phyloP scores from a whole-genome alignment of 805 yeast genomes.

The Lachancea fermentati region DNA sequence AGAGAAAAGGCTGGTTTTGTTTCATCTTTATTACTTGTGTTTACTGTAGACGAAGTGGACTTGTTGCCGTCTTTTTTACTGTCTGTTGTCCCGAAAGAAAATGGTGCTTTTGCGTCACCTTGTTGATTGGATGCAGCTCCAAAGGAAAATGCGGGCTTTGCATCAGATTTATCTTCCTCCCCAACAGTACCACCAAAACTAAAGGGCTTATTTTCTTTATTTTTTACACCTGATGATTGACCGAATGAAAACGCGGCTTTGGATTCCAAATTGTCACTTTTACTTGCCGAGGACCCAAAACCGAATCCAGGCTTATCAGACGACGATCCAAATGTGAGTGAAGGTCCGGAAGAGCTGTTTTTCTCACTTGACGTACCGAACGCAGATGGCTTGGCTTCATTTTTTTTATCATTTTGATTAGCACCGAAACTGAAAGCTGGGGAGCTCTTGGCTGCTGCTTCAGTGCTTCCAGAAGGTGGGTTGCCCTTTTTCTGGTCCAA shows the following conservation, averaged over 20 bases:
- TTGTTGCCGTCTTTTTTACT: slow-evolving; percentile 8
- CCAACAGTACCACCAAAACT: slow-evolving; percentile 14
- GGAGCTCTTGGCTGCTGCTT: background rate
- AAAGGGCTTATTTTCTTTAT: slow-evolving; percentile 13
- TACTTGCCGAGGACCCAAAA: slow-evolving; percentile 6
- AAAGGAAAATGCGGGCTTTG: slow-evolving; percentile 18
- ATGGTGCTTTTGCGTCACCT: slow-evolving; percentile 17
- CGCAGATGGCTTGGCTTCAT: slow-evolving; percentile 6
- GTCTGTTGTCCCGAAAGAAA: slow-evolving; percentile 16
- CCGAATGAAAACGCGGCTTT: slow-evolving; percentile 18
- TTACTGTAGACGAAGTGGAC: slow-evolving; percentile 18
- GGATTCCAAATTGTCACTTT: background rate
- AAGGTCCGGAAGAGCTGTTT: background rate
- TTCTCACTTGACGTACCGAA: slow-evolving; percentile 6
- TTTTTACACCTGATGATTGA: slow-evolving; percentile 10
- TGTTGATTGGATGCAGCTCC: slow-evolving; percentile 9
- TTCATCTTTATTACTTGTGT: slow-evolving; percentile 9
- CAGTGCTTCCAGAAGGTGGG: background rate
- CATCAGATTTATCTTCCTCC: slow-evolving; percentile 5
- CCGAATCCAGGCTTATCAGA: slow-evolving; percentile 2
- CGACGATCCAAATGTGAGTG: background rate
- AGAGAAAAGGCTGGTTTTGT: slow-evolving; percentile 16
- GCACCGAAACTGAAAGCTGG: slow-evolving; percentile 3
- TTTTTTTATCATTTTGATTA: slow-evolving; percentile 3
- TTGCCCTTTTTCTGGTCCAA: background rate